A percentile compares a stretch with the other conserved stretches of the same genome.
Conservation (phyloP, 2,329 filamentous ascomycete genomes). For the Trichoderma aggressivum region DNA sequence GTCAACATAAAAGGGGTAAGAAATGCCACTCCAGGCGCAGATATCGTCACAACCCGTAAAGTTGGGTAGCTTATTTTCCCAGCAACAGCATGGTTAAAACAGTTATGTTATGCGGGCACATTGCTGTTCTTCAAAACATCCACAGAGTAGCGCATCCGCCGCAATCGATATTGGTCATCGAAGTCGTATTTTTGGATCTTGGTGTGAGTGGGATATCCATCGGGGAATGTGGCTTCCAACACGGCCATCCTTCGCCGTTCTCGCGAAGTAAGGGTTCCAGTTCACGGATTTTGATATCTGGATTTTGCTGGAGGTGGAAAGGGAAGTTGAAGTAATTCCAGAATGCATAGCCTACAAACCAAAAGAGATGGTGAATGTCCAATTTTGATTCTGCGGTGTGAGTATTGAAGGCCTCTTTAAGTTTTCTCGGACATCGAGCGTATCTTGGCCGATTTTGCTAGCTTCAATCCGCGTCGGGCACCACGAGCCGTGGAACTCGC, state of each 20-base stretch:
- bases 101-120: background rate
- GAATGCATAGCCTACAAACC: background rate
- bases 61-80: background rate
- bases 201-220: background rate
- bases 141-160: background rate
- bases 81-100: background rate
- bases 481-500: background rate
- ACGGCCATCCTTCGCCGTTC: background rate
- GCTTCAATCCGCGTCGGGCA: background rate
- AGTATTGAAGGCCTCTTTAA: background rate
- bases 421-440: background rate
- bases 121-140: background rate
- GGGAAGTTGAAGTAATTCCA: constrained; percentile 8
- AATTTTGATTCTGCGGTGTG: background rate
- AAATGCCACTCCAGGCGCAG: background rate
- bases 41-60: background rate
- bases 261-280: background rate
- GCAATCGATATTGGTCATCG: background rate
- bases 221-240: background rate
- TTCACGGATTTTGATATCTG: background rate
- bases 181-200: background rate
- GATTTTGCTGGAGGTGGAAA: background rate
- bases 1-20: background rate
- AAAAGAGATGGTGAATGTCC: background rate
- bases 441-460: background rate